phyloP scores from a whole-genome alignment of 2,329 filamentous ascomycete species.

The Alternaria conjuncta region DNA sequence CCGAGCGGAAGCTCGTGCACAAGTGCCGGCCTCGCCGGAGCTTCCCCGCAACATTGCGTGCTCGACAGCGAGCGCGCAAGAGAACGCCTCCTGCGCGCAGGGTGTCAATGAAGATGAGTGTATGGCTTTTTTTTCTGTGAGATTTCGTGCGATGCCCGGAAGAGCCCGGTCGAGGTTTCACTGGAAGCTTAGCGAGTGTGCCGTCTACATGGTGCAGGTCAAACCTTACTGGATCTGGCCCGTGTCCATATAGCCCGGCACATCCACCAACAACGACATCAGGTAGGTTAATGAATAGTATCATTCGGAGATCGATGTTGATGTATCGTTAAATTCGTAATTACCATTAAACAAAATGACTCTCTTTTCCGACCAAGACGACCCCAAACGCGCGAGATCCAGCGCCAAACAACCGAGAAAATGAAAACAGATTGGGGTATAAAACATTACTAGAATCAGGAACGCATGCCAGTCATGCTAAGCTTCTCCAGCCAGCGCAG shows the following conservation, averaged over 20 bases:
- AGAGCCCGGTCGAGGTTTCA: neutral
- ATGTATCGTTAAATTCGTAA: neutral
- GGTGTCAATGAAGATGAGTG: neutral
- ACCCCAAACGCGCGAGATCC: neutral
- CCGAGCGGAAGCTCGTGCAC: neutral
- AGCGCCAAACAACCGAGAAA: constrained; percentile 2
- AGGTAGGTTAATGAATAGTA: neutral
- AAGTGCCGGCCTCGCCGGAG: neutral
- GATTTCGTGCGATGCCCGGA: neutral
- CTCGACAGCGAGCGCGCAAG: neutral
- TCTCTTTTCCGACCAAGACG: neutral
- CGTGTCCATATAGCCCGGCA: neutral
- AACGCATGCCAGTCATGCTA: neutral
- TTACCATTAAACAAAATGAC: constrained; percentile 6
- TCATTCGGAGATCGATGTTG: neutral
- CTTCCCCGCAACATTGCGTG: neutral
- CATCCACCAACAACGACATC: neutral
- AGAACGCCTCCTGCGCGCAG: neutral
- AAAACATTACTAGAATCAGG: constrained; percentile 5
- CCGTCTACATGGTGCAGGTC: neutral
- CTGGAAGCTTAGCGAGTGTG: neutral
- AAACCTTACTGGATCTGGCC: neutral
- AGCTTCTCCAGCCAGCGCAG: constrained; percentile 17
- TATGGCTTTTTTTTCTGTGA: neutral
- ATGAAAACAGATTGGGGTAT: constrained; percentile 5